Conservation (phyloP, 768 basidiomycete species). For the Tylopilus vinaceipallidus region DNA sequence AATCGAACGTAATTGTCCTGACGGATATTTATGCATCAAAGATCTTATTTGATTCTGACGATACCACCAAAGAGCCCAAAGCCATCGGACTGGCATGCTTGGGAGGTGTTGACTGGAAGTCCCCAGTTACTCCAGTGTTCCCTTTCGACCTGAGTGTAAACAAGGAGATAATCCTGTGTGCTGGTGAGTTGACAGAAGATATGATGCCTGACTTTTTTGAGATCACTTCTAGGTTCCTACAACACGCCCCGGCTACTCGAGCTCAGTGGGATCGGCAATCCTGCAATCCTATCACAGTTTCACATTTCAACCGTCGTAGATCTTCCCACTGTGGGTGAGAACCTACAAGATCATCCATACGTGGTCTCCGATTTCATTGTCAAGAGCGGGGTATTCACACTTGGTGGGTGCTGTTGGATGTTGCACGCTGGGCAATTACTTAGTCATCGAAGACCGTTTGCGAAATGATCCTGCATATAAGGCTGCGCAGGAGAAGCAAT, state of each 20-base stretch:
- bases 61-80: not conserved
- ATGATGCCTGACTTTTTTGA: not conserved
- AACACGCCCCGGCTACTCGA: slow-evolving; percentile 22
- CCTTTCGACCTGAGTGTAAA: not conserved
- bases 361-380: slow-evolving; percentile 15
- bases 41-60: slow-evolving; percentile 7
- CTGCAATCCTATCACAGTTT: slow-evolving; percentile 11
- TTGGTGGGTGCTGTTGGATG: slow-evolving; percentile 3
- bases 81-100: slow-evolving; percentile 13
- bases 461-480: slow-evolving; percentile 12
- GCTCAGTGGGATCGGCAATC: slow-evolving; percentile 18
- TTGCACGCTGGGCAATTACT: too few relatives aligned
- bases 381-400: slow-evolving; percentile 11
- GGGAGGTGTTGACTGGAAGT: slow-evolving; percentile 12
- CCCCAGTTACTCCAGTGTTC: not conserved
- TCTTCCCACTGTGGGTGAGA: slow-evolving; percentile 21
- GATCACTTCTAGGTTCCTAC: slow-evolving; percentile 5
- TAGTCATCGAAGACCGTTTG: not conserved
- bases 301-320: slow-evolving; percentile 6
- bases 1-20: slow-evolving; percentile 9
- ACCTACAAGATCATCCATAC: slow-evolving; percentile 17
- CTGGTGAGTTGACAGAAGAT: not conserved
- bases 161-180: slow-evolving; percentile 8
- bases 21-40: slow-evolving; percentile 9
- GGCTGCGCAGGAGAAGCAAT: slow-evolving; percentile 12